Conservation (phyloP, 2,329 filamentous ascomycete genomes). For the Epichloe coenophiala region DNA sequence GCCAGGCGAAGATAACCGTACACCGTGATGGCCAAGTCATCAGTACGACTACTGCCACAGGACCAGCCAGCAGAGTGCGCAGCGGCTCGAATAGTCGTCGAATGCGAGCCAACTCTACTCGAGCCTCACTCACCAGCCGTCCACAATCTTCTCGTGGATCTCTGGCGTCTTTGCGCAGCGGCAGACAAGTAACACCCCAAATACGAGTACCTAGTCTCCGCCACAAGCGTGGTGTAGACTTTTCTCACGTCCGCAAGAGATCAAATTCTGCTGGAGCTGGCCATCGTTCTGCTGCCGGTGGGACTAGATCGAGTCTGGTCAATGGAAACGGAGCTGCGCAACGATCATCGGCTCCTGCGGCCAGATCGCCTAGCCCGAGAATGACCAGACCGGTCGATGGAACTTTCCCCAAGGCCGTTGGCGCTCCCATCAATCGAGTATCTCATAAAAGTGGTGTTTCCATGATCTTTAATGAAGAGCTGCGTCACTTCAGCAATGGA, state of each 20-base stretch:
- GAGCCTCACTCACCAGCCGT: conserved; percentile 16
- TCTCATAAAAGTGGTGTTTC: conserved; percentile 14
- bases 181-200: conserved; percentile 27
- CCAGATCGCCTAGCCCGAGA: conserved; percentile 17
- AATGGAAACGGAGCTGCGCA: conserved; percentile 10
- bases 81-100: conserved; percentile 22
- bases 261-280: conserved; percentile 17
- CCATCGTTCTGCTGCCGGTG: conserved; percentile 2
- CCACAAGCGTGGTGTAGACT: conserved; percentile 41
- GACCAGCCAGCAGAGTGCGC: conserved; percentile 19
- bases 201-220: conserved; percentile 29
- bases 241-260: conserved; percentile 33
- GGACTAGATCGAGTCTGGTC: conserved; percentile 8
- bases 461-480: conserved; percentile 52
- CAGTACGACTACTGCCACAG: conserved; percentile 10
- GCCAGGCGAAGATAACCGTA: conserved; percentile 55
- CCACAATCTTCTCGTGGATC: conserved; percentile 27
- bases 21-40: conserved; percentile 37
- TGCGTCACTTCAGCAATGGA: conserved; percentile 70
- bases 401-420: conserved; percentile 13
- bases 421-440: conserved; percentile 6
- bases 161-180: conserved; percentile 36
- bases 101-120: conserved; percentile 15
- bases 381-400: conserved; percentile 13
- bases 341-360: conserved; percentile 8